Percentiles rank a stretch among this genome's conserved stretches.
phyloP scores from a whole-genome alignment of 2,329 filamentous ascomycete genomes.

The Epichloe sp. region DNA sequence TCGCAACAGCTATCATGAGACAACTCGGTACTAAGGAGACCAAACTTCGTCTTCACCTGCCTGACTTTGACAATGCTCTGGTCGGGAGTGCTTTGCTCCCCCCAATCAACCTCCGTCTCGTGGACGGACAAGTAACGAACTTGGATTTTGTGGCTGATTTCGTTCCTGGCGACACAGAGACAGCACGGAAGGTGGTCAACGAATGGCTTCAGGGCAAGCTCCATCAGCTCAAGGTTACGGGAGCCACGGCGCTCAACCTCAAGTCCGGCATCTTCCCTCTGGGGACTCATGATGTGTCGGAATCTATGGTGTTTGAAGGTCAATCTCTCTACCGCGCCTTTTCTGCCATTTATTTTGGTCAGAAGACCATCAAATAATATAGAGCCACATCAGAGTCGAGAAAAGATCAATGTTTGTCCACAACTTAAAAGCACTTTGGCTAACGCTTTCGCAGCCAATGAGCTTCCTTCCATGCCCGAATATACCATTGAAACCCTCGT shows the following conservation, averaged over 20 bases:
- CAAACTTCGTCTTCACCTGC: slow-evolving; percentile 63
- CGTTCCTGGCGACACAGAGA: slow-evolving; percentile 60
- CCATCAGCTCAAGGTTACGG: slow-evolving; percentile 55
- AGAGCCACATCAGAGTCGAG: slow-evolving; percentile 2
- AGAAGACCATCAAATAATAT: slow-evolving; percentile 33
- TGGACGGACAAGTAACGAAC: slow-evolving; percentile 62
- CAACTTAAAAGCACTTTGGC: slow-evolving; percentile 11
- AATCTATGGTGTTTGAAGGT: slow-evolving; percentile 75
- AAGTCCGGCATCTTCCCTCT: slow-evolving; percentile 70
- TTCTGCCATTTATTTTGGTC: slow-evolving; percentile 47
- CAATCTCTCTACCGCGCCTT: slow-evolving; percentile 54
- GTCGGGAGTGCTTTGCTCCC: slow-evolving; percentile 69
- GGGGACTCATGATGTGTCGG: slow-evolving; percentile 61
- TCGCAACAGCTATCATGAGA: slow-evolving; percentile 68
- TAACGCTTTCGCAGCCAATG: slow-evolving; percentile 36
- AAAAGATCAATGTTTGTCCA: background rate
- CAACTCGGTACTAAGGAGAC: slow-evolving; percentile 64
- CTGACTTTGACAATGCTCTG: slow-evolving; percentile 66
- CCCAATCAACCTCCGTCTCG: slow-evolving; percentile 59
- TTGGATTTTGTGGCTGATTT: slow-evolving; percentile 72
- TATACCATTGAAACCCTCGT: slow-evolving; percentile 74
- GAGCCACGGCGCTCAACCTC: slow-evolving; percentile 58
- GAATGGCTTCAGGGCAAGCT: slow-evolving; percentile 79
- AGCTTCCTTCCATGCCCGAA: slow-evolving; percentile 65
- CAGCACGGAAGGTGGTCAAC: slow-evolving; percentile 67